phyloP scores from a whole-genome alignment of 1,284 basidiomycete genomes.

The Heterobasidion annosum region DNA sequence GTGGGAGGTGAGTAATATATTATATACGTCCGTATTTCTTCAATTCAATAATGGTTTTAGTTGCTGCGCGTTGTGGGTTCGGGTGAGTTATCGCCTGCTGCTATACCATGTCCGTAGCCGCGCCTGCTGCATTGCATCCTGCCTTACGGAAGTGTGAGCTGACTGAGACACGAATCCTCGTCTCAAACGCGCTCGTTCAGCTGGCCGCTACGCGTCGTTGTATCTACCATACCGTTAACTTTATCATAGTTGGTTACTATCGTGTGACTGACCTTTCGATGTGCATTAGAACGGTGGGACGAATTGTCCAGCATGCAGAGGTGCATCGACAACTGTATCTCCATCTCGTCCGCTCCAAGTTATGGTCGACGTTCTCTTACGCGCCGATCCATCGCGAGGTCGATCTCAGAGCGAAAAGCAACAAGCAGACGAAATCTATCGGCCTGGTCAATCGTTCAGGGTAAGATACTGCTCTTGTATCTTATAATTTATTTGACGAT shows the following conservation, averaged over 20 bases:
- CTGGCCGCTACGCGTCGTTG: no score
- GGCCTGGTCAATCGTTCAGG: slow-evolving; percentile 50
- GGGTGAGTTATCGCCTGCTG: slow-evolving; percentile 38
- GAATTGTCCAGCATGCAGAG: slow-evolving; percentile 69
- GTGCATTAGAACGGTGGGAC: slow-evolving; percentile 63
- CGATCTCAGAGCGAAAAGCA: slow-evolving; percentile 56
- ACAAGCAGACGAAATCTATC: slow-evolving; percentile 73
- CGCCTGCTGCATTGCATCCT: neutral
- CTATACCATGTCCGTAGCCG: neutral
- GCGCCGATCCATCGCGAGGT: slow-evolving; percentile 51
- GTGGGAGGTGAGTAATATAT: slow-evolving; percentile 53
- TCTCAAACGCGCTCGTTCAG: no score
- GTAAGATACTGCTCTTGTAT: slow-evolving; percentile 32
- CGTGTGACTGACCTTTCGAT: slow-evolving; percentile 9
- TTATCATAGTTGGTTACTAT: neutral
- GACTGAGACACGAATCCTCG: no score
- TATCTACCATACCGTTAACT: no score
- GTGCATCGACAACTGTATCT: slow-evolving; percentile 50
- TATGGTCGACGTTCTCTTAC: slow-evolving; percentile 59
- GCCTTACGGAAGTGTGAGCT: no score
- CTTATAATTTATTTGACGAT: slow-evolving; percentile 1
- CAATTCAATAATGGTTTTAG: slow-evolving; percentile 25
- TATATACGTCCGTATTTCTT: slow-evolving; percentile 1
- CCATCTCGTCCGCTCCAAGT: slow-evolving; percentile 63
- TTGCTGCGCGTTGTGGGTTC: slow-evolving; percentile 70